Evolutionary conservation across 352 stramenopile species (phyloP).

Genomic region (Blastocystis sp.): DNA sequence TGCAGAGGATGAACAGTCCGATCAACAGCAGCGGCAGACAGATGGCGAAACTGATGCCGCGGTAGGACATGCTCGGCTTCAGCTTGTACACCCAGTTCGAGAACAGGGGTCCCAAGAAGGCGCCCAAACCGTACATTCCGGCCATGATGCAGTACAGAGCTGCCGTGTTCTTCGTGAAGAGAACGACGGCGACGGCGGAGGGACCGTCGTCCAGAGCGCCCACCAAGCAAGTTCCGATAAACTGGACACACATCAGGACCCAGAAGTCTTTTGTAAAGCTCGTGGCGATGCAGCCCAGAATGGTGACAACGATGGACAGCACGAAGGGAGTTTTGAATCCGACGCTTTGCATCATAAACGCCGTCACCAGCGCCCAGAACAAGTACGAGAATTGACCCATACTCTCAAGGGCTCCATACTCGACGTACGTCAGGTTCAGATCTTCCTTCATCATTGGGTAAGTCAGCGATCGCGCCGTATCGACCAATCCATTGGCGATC

Average conservation of each 20-base stretch:
- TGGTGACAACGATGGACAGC: not conserved
- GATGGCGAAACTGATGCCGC: not conserved
- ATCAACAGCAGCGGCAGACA: not conserved
- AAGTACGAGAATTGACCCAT: slow-evolving; percentile 47
- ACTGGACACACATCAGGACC: not conserved
- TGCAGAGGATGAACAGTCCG: not conserved
- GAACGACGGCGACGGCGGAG: slow-evolving; percentile 7
- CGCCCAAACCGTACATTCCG: slow-evolving; percentile 37
- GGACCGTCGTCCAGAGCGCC: slow-evolving; percentile 23
- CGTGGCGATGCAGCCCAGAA: slow-evolving; percentile 5
- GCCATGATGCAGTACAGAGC: slow-evolving; percentile 52
- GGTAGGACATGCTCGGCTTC: not conserved
- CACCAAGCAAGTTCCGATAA: slow-evolving; percentile 1
- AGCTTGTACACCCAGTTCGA: not conserved
- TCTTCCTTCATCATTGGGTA: slow-evolving; percentile 26
- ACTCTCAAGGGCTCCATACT: slow-evolving; percentile 29
- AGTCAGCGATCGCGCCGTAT: slow-evolving; percentile 8
- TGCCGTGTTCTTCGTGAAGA: slow-evolving; percentile 48
- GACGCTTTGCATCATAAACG: not conserved
- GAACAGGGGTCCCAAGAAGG: slow-evolving; percentile 32
- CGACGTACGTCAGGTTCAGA: not conserved
- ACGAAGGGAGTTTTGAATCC: slow-evolving; percentile 23
- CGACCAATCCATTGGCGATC: slow-evolving; percentile 3
- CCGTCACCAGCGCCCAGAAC: not conserved
- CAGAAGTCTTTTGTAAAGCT: not conserved